A percentile compares a stretch with the other conserved stretches of the same genome.
phyloP scores from a whole-genome alignment of 306 rosid species.

The Quercus alba region DNA sequence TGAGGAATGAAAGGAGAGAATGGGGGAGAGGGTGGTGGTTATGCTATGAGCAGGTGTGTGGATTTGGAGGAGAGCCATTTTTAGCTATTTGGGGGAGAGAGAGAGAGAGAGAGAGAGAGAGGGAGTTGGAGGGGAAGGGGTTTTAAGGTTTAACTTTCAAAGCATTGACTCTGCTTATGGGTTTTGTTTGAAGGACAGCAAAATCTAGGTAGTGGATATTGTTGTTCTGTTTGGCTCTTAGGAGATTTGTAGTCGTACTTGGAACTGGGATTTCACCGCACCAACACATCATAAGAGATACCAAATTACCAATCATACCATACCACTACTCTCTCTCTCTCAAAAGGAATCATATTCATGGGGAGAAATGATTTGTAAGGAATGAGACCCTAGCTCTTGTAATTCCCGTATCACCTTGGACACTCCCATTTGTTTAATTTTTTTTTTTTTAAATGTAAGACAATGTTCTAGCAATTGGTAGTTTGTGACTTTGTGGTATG shows the following conservation, averaged over 20 bases:
- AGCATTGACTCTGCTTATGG: background rate
- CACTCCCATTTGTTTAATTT: too few relatives aligned
- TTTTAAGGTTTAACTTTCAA: background rate
- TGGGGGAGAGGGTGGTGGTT: conserved; percentile 22
- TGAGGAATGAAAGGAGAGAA: conserved; percentile 23
- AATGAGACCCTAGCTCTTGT: too few relatives aligned
- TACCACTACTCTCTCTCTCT: background rate
- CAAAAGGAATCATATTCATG: background rate
- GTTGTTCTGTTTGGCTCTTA: background rate
- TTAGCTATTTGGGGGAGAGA: too few relatives aligned
- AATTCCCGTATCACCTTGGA: too few relatives aligned
- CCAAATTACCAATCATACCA: background rate
- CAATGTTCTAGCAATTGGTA: too few relatives aligned
- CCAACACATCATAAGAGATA: background rate
- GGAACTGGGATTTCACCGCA: background rate
- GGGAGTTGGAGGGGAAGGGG: conserved; percentile 3
- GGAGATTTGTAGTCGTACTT: too few relatives aligned
- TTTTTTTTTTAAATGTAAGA: too few relatives aligned
- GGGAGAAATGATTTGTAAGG: too few relatives aligned
- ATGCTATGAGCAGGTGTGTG: conserved; percentile 23
- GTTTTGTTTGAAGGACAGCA: background rate
- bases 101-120: background rate
- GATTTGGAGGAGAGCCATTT: conserved; percentile 51
- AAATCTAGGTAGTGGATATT: background rate
- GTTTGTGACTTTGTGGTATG: too few relatives aligned